Conservation (phyloP, 164 flowering plant species). For the Santalum album region DNA sequence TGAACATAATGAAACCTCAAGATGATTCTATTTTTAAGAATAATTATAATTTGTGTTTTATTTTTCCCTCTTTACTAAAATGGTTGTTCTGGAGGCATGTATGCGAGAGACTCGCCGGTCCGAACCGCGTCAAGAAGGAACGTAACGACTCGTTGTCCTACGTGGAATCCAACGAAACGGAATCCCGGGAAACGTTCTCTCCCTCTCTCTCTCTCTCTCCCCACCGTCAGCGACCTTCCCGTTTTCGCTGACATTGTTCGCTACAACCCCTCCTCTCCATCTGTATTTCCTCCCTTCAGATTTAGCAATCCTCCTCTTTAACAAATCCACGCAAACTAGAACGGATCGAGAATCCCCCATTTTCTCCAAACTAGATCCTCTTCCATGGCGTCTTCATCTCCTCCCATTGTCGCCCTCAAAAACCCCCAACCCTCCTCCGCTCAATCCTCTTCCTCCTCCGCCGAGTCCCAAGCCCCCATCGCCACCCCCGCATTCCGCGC, state of each 20-base stretch:
- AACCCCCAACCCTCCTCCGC: slow-evolving; percentile 9
- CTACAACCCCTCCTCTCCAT: neutral
- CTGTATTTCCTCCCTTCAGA: neutral
- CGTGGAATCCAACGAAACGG: too few relatives aligned
- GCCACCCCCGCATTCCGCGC: slow-evolving; percentile 64
- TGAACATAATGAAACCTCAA: too few relatives aligned
- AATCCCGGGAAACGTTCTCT: too few relatives aligned
- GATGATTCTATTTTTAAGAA: too few relatives aligned
- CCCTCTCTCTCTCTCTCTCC: too few relatives aligned
- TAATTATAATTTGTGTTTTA: too few relatives aligned
- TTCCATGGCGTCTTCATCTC: slow-evolving; percentile 26
- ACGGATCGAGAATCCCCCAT: neutral
- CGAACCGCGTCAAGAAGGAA: too few relatives aligned
- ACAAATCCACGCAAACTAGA: neutral
- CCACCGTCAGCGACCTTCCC: too few relatives aligned
- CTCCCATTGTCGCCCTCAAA: slow-evolving; percentile 37
- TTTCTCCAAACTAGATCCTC: neutral
- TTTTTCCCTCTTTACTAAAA: too few relatives aligned
- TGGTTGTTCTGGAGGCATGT: too few relatives aligned
- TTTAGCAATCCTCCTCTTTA: neutral
- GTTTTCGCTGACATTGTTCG: neutral
- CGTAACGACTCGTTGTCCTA: too few relatives aligned
- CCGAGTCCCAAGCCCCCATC: slow-evolving; percentile 16
- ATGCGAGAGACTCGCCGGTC: too few relatives aligned
- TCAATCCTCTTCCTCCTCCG: slow-evolving; percentile 13